Percentiles rank a stretch among this genome's conserved stretches.
phyloP scores from a whole-genome alignment of 2,329 filamentous ascomycete genomes.

The Cladosporium oxysporum region DNA sequence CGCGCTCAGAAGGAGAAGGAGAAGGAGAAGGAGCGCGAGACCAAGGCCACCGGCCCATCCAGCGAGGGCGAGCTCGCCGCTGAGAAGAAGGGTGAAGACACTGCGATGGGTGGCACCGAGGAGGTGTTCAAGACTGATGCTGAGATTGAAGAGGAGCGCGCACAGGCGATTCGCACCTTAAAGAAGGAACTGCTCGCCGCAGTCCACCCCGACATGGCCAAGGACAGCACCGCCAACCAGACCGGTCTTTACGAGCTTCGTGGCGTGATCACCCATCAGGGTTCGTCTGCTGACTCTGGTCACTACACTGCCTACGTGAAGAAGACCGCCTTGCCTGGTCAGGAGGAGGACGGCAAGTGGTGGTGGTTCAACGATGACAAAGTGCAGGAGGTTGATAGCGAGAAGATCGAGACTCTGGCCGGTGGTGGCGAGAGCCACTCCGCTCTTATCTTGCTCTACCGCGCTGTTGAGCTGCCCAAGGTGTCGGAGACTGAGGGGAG shows the following conservation, averaged over 20 bases:
- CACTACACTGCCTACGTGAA: constrained; percentile 99
- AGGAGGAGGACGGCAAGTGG: constrained; percentile 92
- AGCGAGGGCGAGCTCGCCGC: constrained; percentile 50
- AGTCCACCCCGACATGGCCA: constrained; percentile 71
- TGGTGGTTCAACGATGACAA: constrained; percentile 99
- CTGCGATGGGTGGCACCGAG: constrained; percentile 73
- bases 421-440: constrained; percentile 84
- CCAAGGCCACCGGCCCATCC: constrained; percentile 35
- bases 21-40: constrained; percentile 44
- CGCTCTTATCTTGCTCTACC: constrained; percentile 77
- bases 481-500: constrained; percentile 13
- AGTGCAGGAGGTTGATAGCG: constrained; percentile 84
- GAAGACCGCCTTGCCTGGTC: constrained; percentile 80
- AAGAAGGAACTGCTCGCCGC: constrained; percentile 86
- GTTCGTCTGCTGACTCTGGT: constrained; percentile 92
- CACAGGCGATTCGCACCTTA: constrained; percentile 70
- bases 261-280: constrained; percentile 93
- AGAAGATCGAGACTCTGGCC: constrained; percentile 86
- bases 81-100: constrained; percentile 62
- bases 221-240: constrained; percentile 84
- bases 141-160: constrained; percentile 83
- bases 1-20: constrained; percentile 71
- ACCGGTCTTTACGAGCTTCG: constrained; percentile 94
- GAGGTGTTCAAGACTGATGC: constrained; percentile 93
- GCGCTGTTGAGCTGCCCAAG: constrained; percentile 66